Percentiles rank a stretch among this genome's conserved stretches.
These are phyloP conservation scores for Penicillium frequentans DNA, from an alignment of 2,329 filamentous ascomycete species.

Conservation along the genomic window DNA sequence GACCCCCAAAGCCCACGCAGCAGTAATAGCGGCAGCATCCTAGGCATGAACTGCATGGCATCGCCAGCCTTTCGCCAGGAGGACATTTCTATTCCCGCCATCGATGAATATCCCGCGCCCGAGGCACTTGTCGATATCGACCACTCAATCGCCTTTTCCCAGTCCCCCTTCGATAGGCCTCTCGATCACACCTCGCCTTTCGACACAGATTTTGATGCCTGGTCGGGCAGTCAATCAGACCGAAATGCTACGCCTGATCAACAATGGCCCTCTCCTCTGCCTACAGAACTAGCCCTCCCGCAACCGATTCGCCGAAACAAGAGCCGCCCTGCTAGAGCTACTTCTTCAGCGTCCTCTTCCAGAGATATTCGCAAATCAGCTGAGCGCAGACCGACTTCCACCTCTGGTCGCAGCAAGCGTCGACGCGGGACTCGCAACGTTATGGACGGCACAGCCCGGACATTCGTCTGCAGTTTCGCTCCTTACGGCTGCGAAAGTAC, in stretches of 20 bases:
- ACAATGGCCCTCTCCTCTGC: conserved; percentile 7
- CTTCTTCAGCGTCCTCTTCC: neutral
- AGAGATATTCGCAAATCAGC: conserved; percentile 10
- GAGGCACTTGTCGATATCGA: conserved; percentile 10
- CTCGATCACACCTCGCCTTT: conserved; percentile 11
- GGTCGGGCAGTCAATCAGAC: conserved; percentile 14
- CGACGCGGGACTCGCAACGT: conserved; percentile 1
- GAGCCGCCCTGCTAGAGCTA: neutral
- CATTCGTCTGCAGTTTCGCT: conserved; percentile 75
- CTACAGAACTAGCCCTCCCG: conserved; percentile 2
- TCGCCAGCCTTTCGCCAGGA: conserved; percentile 21
- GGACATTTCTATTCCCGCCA: conserved; percentile 10
- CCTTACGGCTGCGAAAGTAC: conserved; percentile 72
- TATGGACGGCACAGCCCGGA: conserved; percentile 35
- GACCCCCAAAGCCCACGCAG: conserved; percentile 26
- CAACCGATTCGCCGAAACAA: conserved; percentile 5
- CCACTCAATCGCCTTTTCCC: conserved; percentile 5
- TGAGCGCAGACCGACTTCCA: conserved; percentile 9
- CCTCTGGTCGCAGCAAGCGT: conserved; percentile 7
- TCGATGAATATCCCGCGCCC: conserved; percentile 19
- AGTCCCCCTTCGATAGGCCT: conserved; percentile 4
- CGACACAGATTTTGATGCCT: conserved; percentile 7
- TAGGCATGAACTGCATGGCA: conserved; percentile 17
- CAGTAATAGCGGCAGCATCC: conserved; percentile 10
- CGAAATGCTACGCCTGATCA: conserved; percentile 15